Conservation (phyloP, 2,329 filamentous ascomycete genomes). For the Anthostomella pinea region DNA sequence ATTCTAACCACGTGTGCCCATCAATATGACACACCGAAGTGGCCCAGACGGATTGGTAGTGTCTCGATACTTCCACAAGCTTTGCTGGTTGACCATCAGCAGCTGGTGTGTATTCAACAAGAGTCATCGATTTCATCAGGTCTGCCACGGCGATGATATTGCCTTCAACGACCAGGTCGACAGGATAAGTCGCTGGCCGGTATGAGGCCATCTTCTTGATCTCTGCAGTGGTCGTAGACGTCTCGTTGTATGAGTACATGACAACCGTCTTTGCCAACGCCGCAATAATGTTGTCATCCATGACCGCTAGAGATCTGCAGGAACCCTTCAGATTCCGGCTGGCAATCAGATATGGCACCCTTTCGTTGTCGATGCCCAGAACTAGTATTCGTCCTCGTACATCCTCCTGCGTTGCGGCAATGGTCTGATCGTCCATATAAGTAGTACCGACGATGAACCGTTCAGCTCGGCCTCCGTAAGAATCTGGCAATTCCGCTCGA, state of each 20-base stretch:
- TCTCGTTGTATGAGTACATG: conserved; percentile 54
- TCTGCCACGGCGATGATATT: conserved; percentile 82
- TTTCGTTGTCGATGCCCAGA: conserved; percentile 74
- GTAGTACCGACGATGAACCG: conserved; percentile 91
- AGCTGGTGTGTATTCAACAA: conserved; percentile 68
- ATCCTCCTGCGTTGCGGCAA: conserved; percentile 37
- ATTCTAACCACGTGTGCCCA: conserved; percentile 73
- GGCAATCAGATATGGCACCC: conserved; percentile 69
- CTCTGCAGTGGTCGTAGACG: conserved; percentile 50
- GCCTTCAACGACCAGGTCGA: conserved; percentile 72
- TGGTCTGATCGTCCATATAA: conserved; percentile 63
- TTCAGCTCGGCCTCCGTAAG: conserved; percentile 58
- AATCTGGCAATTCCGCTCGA: conserved; percentile 66
- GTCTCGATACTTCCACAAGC: conserved; percentile 72
- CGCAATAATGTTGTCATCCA: conserved; percentile 76
- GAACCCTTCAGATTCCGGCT: conserved; percentile 72
- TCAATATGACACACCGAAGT: conserved; percentile 74
- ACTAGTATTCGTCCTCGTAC: conserved; percentile 78
- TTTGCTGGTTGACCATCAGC: conserved; percentile 55
- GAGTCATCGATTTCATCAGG: conserved; percentile 85
- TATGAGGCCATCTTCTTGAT: conserved; percentile 73
- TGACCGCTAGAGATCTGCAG: conserved; percentile 73
- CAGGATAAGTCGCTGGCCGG: conserved; percentile 77
- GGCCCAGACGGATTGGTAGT: conserved; percentile 78
- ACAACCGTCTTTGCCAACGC: conserved; percentile 85